phyloP scores from a whole-genome alignment of 352 stramenopile species.

The Halophytophthora polymorphica region DNA sequence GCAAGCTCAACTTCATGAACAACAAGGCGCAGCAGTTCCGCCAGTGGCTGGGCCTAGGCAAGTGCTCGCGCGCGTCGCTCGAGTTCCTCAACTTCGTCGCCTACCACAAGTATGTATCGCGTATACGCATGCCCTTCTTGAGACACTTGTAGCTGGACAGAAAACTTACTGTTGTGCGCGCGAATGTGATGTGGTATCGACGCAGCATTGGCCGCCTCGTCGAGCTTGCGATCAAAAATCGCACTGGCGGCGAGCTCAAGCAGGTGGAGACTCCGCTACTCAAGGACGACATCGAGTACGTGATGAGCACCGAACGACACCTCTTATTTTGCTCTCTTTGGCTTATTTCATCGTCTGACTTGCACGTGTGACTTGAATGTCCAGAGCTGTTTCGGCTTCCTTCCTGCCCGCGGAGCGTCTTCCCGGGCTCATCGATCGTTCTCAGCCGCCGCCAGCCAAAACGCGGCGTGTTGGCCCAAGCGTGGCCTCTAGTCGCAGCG shows the following conservation, averaged over 20 bases:
- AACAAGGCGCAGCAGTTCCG: slow-evolving; percentile 63
- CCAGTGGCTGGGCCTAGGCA: slow-evolving; percentile 64
- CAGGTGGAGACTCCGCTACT: slow-evolving; percentile 47
- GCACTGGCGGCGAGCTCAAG: slow-evolving; percentile 51
- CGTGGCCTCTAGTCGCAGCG: slow-evolving; percentile 20
- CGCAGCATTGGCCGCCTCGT: slow-evolving; percentile 75
- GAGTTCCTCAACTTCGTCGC: slow-evolving; percentile 87
- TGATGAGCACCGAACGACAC: not conserved
- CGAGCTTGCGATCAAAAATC: slow-evolving; percentile 77
- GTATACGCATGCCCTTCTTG: not conserved
- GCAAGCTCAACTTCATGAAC: slow-evolving; percentile 84
- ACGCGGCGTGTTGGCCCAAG: slow-evolving; percentile 22
- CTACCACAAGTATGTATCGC: slow-evolving; percentile 70
- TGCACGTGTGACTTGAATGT: not conserved
- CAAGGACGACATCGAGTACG: slow-evolving; percentile 63
- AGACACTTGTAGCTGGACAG: not conserved
- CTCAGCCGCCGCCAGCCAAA: slow-evolving; percentile 19
- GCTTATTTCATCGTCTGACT: not conserved
- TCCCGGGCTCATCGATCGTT: slow-evolving; percentile 27
- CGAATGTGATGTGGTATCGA: not conserved
- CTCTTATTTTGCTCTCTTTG: not conserved
- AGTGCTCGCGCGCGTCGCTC: slow-evolving; percentile 65
- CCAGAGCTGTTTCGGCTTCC: slow-evolving; percentile 27
- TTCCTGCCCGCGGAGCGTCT: slow-evolving; percentile 29
- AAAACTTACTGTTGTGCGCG: not conserved